Evolutionary conservation across 257 asterid species (phyloP).

Genomic region (Primulina huaijiensis): DNA sequence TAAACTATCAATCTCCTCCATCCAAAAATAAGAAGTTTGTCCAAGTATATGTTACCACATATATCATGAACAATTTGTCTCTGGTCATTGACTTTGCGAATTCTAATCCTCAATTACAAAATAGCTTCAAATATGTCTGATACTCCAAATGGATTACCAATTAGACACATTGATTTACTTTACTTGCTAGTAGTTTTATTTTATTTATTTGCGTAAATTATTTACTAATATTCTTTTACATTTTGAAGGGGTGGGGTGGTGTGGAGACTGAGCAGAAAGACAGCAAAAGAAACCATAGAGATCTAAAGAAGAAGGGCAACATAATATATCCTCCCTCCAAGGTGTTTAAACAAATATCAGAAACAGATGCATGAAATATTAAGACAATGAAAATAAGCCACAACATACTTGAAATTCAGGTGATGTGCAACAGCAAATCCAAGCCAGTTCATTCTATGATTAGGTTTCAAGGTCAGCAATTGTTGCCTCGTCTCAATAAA

Average conservation of each 20-base stretch:
- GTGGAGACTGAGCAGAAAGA: neutral
- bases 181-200: too few relatives aligned
- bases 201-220: too few relatives aligned
- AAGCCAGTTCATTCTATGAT: conserved; percentile 99
- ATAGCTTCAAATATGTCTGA: too few relatives aligned
- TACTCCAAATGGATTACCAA: too few relatives aligned
- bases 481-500: conserved; percentile 98
- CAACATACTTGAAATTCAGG: conserved; percentile 71
- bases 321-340: neutral
- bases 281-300: neutral
- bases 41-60: too few relatives aligned
- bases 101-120: too few relatives aligned
- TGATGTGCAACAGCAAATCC: conserved; percentile 98
- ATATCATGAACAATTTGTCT: too few relatives aligned
- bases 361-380: conserved; percentile 3
- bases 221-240: too few relatives aligned
- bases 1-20: neutral
- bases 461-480: conserved; percentile 87
- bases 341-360: conserved; percentile 13
- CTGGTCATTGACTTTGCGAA: too few relatives aligned
- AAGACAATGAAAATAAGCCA: neutral
- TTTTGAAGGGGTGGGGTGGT: too few relatives aligned
- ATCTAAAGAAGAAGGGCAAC: conserved; percentile 5
- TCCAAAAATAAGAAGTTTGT: too few relatives aligned
- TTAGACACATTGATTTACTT: neutral